Base-by-base conservation (phyloP, 2,329 filamentous ascomycete species). In the Coleophoma cylindrospora region DNA sequence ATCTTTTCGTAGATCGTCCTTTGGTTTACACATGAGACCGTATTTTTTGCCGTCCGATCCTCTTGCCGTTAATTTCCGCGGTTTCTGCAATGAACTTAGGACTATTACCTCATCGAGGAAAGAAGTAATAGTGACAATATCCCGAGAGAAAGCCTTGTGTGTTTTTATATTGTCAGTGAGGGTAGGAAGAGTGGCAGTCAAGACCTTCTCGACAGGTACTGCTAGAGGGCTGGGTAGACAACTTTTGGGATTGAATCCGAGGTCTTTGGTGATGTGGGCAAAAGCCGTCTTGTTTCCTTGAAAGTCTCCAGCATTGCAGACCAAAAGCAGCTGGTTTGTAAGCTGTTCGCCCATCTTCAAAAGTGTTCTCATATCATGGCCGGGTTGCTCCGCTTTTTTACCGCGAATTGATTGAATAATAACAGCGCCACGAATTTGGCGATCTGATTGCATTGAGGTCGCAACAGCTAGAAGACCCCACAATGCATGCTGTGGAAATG, bases 1-100 rank as follows among this genome's bases (percentile, higher is more conserved):
- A 62, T 99, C 95, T 58, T 95, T 99, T 46, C 94, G 87, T 21
- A 99, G 79, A 66, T 99, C 95, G 66, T 99, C 94, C 67, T 97
- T 97, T 9, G 94, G 95, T 64, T 99, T 99, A 74, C 95, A 95
- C 50, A 99, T 78, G 8, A 99, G 80, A 56, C 89, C 89, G 66
- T 99, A 99, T 15, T 79, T 78, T 51, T 86, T 87, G 8, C 95
- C 94, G 68, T 99, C 91, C 0, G 89, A 92, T 0, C 92, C 94
- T 49, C 89, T 81, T 7, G 94, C 88, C 14, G 84, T 94, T 49
- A 99, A 81, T 59, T 92, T 94, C 46, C 92, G 84, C 12, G 95
- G 94, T 59, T 94, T 91, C 51, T 96, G 92, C 3, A 99, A 78
- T 2, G 95, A 99, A 50, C 87, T 89, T 17, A 99, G 75, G 4